These are phyloP conservation scores for Starmera dryadoides DNA, from an alignment of 805 yeast genomes.

Conservation along the genomic window DNA sequence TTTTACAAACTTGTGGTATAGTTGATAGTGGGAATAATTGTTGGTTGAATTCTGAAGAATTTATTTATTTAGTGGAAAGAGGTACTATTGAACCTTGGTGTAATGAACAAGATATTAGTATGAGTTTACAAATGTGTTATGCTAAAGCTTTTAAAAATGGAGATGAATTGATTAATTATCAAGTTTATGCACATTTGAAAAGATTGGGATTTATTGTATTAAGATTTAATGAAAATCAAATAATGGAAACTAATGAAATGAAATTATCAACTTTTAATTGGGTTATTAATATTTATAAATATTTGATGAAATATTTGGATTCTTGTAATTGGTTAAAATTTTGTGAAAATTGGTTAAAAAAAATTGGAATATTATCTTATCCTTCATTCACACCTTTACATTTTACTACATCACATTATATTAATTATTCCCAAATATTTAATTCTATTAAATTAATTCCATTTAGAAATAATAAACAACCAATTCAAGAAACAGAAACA, in stretches of 20 bases:
- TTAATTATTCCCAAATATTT: constrained; percentile 23
- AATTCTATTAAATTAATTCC: constrained; percentile 23
- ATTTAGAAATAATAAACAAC: constrained; percentile 6
- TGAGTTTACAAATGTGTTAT: constrained; percentile 63
- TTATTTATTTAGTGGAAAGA: constrained; percentile 72
- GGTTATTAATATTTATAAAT: background rate
- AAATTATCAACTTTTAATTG: background rate
- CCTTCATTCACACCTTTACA: constrained; percentile 9
- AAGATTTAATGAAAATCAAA: constrained; percentile 16
- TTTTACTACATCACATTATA: constrained; percentile 13
- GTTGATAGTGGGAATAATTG: constrained; percentile 41
- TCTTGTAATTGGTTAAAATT: background rate
- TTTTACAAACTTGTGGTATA: constrained; percentile 64
- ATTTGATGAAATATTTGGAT: background rate
- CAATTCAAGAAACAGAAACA: constrained; percentile 6
- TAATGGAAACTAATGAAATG: too few species aligned
- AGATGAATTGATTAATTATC: constrained; percentile 44
- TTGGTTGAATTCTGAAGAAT: constrained; percentile 59
- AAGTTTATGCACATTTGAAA: constrained; percentile 67
- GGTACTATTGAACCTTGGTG: constrained; percentile 50
- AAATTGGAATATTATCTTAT: constrained; percentile 4
- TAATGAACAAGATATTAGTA: constrained; percentile 25
- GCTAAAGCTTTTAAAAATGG: constrained; percentile 35
- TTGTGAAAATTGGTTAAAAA: background rate
- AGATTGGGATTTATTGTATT: constrained; percentile 71